Base-by-base conservation (phyloP, 2,329 filamentous ascomycete species). In the Penicillium nordicum region DNA sequence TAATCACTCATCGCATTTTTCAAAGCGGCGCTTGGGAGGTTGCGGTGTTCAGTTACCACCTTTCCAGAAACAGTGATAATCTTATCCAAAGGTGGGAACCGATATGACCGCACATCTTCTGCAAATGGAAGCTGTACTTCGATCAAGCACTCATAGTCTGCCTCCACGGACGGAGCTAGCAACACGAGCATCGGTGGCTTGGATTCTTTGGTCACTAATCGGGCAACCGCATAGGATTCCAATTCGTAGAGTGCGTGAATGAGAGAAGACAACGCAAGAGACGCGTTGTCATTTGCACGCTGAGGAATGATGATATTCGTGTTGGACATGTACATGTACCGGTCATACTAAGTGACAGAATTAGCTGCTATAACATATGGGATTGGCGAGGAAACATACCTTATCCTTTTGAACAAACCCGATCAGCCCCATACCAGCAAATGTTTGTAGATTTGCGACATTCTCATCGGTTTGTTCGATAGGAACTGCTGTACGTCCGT, bases 101-200 rank as follows among this genome's bases (percentile, higher is more conserved):
- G 88, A 72, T 97, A 97, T n/a, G 82, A 82, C 36, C 94, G 85
- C 46, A 97, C 81, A 69, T 99, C 94, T 77, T 99, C 94, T 2
- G 91, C 88, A 67, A 97, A 99, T 0, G 94, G 94, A 6, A 97
- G 79, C 36, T 94, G 91, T 1, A 95, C 83, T 69, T 99, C 94
- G 60, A 96, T 86, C 2, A 99, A 80, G 65, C 90, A 93, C 71
- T 97, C 92, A 62, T 90, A 85, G 27, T 90, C 87, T 2, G 82
- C 79, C 59, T 95, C 90, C 57, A 96, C 86, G 21, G 85, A 83
- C 3, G 94, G 94, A 5, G 89, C 87, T 42, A 99, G 81, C 14
- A 97, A 79, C 0, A 96, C 76, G 16, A 97, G 78, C 30, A 85
- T 69, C 0, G 94, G 93, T 2, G 90, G 83, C 63, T 90, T 92